Evolutionary conservation across 2,329 filamentous ascomycete genomes (phyloP), one percentile per base, ranked within the genome.

Genomic region (Sporothrix euskadiensis): DNA sequence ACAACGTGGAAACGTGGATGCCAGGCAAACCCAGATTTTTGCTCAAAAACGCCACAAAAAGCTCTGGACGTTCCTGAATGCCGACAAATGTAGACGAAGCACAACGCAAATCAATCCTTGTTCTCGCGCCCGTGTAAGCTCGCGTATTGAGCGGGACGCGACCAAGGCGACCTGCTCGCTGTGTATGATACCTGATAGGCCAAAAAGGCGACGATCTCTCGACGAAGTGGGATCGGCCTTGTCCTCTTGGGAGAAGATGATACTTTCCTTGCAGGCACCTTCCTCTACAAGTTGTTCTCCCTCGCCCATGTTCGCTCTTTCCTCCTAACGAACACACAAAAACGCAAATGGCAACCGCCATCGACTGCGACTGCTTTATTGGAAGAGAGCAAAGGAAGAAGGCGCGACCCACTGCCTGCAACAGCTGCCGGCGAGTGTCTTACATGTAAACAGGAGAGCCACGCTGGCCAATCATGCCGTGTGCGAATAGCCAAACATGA

Each of bases 181-280:
- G 35, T 35, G 35, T 35, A 41, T 57, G 68, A 57, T 32, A 66
- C 44, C 35, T 66, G 59, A 65, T 66, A 66, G 57, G 70, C 57
- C 30, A 32, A 7, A 10, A 26, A 39, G 44, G 69, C 54, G 69
- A 47, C 54, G 69, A 71, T 71, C 69, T 6, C 14, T 47, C 19
- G 47, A 30, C 30, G 35, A 52, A 66, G 61, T 65, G 19, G 49
- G 52, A 70, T 65, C 10, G 10, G 4, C 39, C 61, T 26, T 30
- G 39, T 65, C 39, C 10, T 30, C 61, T 30, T 47, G 39, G n/a
- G 39, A 47, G 39, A 65, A 44, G 61, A 66, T 30, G 59, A 47
- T 66, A 30, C 30, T 66, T 44, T 66, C 39, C 39, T 22, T 4
- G n/a, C 14, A 16, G n/a, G n/a, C n/a, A 41, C 57, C 26, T 19